Percentiles rank a stretch among this genome's conserved stretches.
Evolutionary conservation across 2,329 filamentous ascomycete genomes (phyloP).

Genomic region (Metarhizium brunneum): DNA sequence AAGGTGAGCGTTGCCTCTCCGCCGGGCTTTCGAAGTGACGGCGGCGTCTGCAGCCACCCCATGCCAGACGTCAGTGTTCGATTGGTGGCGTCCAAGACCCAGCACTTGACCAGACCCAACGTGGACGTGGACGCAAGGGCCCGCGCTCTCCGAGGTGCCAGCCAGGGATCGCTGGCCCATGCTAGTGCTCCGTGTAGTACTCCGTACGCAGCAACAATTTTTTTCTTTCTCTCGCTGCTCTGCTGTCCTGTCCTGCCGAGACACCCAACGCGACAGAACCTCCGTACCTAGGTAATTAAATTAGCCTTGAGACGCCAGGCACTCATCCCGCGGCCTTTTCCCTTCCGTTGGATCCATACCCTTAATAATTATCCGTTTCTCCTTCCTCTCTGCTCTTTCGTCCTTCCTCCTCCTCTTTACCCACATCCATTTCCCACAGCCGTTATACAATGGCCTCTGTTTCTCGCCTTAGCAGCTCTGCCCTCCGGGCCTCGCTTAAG

Average conservation of each 20-base stretch:
- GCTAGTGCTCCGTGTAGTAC: background rate
- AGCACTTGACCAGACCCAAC: too few relatives aligned
- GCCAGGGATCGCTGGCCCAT: slow-evolving; percentile 6
- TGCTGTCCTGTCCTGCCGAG: too few relatives aligned
- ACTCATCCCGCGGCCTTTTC: background rate
- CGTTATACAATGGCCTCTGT: slow-evolving; percentile 65
- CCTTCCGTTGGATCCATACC: slow-evolving; percentile 9
- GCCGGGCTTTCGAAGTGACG: background rate
- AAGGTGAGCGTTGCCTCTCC: background rate
- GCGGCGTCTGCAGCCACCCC: background rate
- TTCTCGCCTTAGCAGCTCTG: slow-evolving; percentile 70
- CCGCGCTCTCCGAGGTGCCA: slow-evolving; percentile 3
- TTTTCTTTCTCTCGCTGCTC: background rate
- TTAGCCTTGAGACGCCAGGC: background rate
- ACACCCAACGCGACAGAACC: too few relatives aligned
- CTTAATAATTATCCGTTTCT: slow-evolving; percentile 23
- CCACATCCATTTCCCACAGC: slow-evolving; percentile 7
- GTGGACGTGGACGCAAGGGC: background rate
- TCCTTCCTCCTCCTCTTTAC: slow-evolving; percentile 13
- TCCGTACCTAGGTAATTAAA: too few relatives aligned
- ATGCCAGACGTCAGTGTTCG: too few relatives aligned
- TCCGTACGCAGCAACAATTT: background rate
- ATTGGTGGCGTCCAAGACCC: too few relatives aligned
- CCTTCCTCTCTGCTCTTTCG: slow-evolving; percentile 15
- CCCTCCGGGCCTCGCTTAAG: slow-evolving; percentile 68